Base-by-base conservation (phyloP, 1,139 yeast genomes). In the Lodderomyces pseudojiufengensis region DNA sequence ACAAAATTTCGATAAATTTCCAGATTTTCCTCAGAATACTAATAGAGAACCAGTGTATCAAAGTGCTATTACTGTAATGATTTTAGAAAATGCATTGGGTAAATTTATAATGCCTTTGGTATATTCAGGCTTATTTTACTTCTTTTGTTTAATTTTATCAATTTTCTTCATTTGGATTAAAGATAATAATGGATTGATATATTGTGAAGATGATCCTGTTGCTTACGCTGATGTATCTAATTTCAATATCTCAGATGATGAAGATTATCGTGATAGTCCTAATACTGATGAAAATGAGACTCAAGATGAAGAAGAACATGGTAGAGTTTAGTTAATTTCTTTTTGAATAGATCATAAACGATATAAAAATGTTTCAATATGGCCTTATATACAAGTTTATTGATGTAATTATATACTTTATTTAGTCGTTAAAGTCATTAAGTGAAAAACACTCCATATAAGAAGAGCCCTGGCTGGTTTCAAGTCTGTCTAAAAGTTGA, bases 141-240 rank as follows among this genome's bases (percentile, higher is more conserved):
- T 49, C 30, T 51, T 54, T 36, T 23, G 48, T 5, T 41, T 49
- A 20, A 44, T 63, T 18, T 38, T 48, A 3, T 45, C 48, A 5
- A 37, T 65, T n/a, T 65, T 57, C 40, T 53, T 49, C 33, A 52
- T 64, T 35, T 65, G 71, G 71, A 55, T 63, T 23, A 59, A 52
- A 39, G 59, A 56, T 32, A 63, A 64, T 42, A 53, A 57, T 40
- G 70, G 68, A 4, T 45, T 64, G 36, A 46, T 61, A 15, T 50
- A 49, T 8, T 44, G 47, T 29, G 37, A 39, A 9, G 39, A 43
- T 33, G 50, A 46, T 31, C 46, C 48, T 27, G 43, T 45, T 36
- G 49, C 41, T 10, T 42, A 44, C 35, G 44, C 46, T 2, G 57
- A 51, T 18, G 51, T 43, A n/a, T 51, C 43, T 12, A 28, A 48